Evolutionary conservation across 2,329 filamentous ascomycete genomes (phyloP), one percentile per base, ranked within the genome.

Genomic region (Didymella pomorum): DNA sequence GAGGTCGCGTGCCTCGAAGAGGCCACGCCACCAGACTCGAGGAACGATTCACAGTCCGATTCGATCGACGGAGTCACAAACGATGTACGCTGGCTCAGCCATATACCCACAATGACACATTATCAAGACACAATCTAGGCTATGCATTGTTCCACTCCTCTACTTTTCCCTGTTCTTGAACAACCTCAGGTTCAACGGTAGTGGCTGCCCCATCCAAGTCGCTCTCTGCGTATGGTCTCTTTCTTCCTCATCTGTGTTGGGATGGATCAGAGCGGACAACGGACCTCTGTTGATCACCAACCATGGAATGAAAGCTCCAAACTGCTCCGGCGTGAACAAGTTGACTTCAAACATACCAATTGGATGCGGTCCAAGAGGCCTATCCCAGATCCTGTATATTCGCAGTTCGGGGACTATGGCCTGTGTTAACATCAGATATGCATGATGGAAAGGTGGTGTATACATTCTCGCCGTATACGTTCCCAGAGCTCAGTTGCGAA

Each of bases 271-370:
- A 4, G 81, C 92, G 46, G 89, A 93, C 60, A 97, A 76, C 2
- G 91, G 91, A 0, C 93, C 93, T 5, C 93, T 84, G 77, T 93
- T 89, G 56, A 97, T 86, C 28, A 91, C 85, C 28, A 97, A 79
- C 93, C 93, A 97, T 0, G 91, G 84, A 37, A 97, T 80, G 69
- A 97, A 96, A 0, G 93, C 93, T 0, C 93, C 93, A 71, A 97
- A 97, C 75, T 97, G 91, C 3, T 87, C 88, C 0, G 93, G 93
- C 0, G 89, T 92, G 75, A 94, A 92, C 20, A 97, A 44, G 67
- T 96, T 96, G 44, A 97, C 92, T 78, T 97, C 93, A 69, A 97
- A 97, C 92, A 96, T 97, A 51, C 88, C 90, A 0, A 92, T 77
- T 0, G 90, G 88, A 74, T 97, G 93, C 0, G 93, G 93, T 0